These are phyloP conservation scores for Zymoseptoria crescenta DNA, from an alignment of 2,329 filamentous ascomycete genomes.

Conservation along the genomic window DNA sequence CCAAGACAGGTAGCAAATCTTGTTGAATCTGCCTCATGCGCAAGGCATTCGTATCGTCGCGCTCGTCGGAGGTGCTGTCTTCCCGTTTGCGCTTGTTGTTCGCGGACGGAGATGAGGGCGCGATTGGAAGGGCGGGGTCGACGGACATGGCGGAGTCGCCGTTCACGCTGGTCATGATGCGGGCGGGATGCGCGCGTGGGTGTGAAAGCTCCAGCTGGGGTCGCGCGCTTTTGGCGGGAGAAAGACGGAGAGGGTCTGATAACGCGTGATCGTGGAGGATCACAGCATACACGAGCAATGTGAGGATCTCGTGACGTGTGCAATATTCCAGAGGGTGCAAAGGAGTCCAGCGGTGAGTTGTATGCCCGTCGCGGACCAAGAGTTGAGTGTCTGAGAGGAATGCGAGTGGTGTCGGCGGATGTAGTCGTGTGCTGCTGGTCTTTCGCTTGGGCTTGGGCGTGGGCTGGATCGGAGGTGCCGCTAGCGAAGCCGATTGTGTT, in stretches of 20 bases:
- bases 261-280: background rate
- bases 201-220: slow-evolving; percentile 4
- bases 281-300: background rate
- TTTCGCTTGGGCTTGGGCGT: background rate
- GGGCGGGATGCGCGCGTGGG: slow-evolving; percentile 9
- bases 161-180: slow-evolving; percentile 15
- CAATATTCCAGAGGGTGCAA: background rate
- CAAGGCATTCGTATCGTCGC: slow-evolving; percentile 14
- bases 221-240: slow-evolving; percentile 3
- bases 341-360: background rate
- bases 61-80: slow-evolving; percentile 27
- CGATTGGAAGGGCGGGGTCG: slow-evolving; percentile 1
- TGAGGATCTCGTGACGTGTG: background rate
- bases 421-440: background rate
- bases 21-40: slow-evolving; percentile 27
- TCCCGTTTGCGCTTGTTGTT: slow-evolving; percentile 41
- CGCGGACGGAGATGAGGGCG: slow-evolving; percentile 5
- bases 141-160: slow-evolving; percentile 4
- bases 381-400: background rate
- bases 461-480: background rate
- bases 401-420: background rate
- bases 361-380: background rate
- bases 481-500: background rate
- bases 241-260: background rate
- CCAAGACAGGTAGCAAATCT: slow-evolving; percentile 37